These are phyloP conservation scores for Calocera viscosa DNA, from an alignment of 768 basidiomycete species.

Conservation along the genomic window DNA sequence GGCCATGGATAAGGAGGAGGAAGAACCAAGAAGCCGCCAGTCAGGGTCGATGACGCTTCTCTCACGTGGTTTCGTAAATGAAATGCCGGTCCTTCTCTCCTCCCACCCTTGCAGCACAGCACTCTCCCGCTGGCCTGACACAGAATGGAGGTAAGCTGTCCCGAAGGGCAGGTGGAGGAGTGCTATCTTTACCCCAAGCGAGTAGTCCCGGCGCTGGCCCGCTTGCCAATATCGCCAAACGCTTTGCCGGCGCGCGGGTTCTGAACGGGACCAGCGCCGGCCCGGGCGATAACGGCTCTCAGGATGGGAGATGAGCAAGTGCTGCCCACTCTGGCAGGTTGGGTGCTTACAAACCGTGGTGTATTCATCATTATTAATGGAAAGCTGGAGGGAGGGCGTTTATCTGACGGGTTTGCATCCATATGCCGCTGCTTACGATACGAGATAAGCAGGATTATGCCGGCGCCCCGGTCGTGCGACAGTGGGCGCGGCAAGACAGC, in stretches of 20 bases:
- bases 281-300: not conserved
- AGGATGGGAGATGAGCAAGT: too few species aligned
- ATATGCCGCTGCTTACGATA: not conserved
- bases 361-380: too few species aligned
- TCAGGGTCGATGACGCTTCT: conserved; percentile 5
- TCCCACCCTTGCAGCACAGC: not conserved
- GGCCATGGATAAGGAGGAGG: not conserved
- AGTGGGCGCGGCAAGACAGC: too few species aligned
- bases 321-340: too few species aligned
- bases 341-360: not conserved
- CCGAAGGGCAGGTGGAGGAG: too few species aligned
- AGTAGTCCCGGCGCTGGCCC: too few species aligned
- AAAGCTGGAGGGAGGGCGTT: too few species aligned
- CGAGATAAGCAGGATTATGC: not conserved
- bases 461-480: too few species aligned
- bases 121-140: too few species aligned
- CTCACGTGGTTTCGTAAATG: not conserved
- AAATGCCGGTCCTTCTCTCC: not conserved
- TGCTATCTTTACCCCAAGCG: too few species aligned
- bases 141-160: too few species aligned
- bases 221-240: not conserved
- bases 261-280: not conserved
- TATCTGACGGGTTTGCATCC: too few species aligned
- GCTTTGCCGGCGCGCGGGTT: conserved; percentile 1
- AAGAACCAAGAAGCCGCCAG: not conserved